Percentiles rank a stretch among this genome's conserved stretches.
These are phyloP conservation scores for Vaccinium corymbosum DNA, from an alignment of 148 eudicot genomes.

Conservation along the genomic window DNA sequence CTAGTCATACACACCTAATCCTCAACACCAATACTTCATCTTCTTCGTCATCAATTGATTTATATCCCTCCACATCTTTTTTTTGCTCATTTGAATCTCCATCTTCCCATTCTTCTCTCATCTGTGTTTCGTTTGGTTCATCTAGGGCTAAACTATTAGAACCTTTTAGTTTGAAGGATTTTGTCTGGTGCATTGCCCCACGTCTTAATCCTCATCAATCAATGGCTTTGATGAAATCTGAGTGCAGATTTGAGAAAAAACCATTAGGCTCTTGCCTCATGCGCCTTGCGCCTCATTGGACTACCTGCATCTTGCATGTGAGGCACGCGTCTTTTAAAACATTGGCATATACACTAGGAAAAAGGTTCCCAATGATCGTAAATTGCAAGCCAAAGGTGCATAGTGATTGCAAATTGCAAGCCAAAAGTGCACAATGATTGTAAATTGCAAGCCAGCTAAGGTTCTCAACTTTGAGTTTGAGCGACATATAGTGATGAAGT, in stretches of 20 bases:
- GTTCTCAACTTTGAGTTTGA: background rate
- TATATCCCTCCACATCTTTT: too few relatives aligned
- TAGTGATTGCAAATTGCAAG: background rate
- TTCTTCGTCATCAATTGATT: too few relatives aligned
- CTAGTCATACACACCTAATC: too few relatives aligned
- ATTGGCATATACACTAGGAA: background rate
- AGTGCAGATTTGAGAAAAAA: background rate
- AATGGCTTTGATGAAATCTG: background rate
- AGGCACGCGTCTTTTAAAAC: too few relatives aligned
- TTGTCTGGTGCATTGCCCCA: background rate
- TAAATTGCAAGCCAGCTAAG: background rate
- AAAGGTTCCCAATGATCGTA: background rate
- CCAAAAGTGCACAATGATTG: background rate
- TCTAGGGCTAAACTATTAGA: background rate
- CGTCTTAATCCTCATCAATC: background rate
- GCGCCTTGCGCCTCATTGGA: too few relatives aligned
- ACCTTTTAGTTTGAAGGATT: background rate
- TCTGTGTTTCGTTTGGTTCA: background rate
- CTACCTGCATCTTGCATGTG: too few relatives aligned
- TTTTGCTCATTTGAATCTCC: too few relatives aligned
- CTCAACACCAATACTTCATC: too few relatives aligned
- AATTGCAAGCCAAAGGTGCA: background rate
- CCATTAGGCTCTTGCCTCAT: too few relatives aligned
- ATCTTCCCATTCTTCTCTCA: too few relatives aligned
- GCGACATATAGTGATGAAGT: background rate